Evolutionary conservation across 768 basidiomycete species (phyloP).

Genomic region (Hygrophorus pudorinus): DNA sequence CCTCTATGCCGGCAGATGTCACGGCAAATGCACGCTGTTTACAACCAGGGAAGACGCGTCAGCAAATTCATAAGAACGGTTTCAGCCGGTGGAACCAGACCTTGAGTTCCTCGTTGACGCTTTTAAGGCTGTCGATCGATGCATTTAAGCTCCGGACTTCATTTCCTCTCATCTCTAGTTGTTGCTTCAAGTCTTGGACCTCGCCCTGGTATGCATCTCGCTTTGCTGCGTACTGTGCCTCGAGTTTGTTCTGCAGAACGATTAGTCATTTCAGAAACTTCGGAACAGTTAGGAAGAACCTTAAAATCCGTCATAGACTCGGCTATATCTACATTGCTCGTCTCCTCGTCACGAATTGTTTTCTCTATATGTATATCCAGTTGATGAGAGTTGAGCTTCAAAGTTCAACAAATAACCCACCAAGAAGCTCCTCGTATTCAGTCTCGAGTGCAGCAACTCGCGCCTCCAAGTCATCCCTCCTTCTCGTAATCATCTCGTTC

Average conservation of each 20-base stretch:
- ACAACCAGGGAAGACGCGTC: constrained; percentile 9
- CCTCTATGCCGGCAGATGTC: constrained; percentile 94
- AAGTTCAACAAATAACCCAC: constrained; percentile 32
- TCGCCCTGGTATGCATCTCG: constrained; percentile 85
- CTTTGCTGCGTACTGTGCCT: constrained; percentile 87
- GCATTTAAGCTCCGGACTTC: constrained; percentile 80
- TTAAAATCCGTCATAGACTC: constrained; percentile 89
- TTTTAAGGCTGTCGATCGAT: constrained; percentile 86
- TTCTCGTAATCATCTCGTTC: constrained; percentile 70
- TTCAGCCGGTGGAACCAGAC: constrained; percentile 29
- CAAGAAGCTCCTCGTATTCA: constrained; percentile 95
- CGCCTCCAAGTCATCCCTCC: constrained; percentile 82
- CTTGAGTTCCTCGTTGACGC: constrained; percentile 97
- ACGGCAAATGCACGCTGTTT: constrained; percentile 89
- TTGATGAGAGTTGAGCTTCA: constrained; percentile 2
- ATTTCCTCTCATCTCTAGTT: constrained; percentile 72
- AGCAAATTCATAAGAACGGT: constrained; percentile 6
- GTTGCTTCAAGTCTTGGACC: constrained; percentile 78
- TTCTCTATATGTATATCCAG: constrained; percentile 50
- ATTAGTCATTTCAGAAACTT: constrained; percentile 2
- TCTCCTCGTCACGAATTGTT: constrained; percentile 83
- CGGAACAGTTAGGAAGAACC: constrained; percentile 28
- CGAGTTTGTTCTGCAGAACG: constrained; percentile 69
- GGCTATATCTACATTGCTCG: constrained; percentile 69
- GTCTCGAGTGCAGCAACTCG: constrained; percentile 74